These are phyloP conservation scores for Apiospora kogelbergensis DNA, from an alignment of 2,329 filamentous ascomycete genomes.

Conservation along the genomic window DNA sequence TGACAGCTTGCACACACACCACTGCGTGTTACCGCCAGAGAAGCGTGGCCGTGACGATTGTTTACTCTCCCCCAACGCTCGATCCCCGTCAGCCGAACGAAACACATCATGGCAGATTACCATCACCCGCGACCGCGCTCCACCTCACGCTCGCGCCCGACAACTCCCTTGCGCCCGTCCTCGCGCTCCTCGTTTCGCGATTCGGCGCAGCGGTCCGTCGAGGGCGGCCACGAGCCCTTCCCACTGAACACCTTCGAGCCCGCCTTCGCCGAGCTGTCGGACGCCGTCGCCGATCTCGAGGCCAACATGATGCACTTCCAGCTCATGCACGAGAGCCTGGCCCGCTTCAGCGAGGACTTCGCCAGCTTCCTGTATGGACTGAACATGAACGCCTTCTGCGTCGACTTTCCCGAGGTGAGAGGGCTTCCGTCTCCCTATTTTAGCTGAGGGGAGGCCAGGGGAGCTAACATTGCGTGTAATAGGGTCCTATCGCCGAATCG, in stretches of 20 bases:
- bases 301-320: conserved; percentile 98
- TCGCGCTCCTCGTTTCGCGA: conserved; percentile 88
- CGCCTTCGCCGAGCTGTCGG: conserved; percentile 88
- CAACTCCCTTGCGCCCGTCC: conserved; percentile 86
- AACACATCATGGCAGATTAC: background rate
- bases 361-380: conserved; percentile 92
- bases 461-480: background rate
- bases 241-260: conserved; percentile 85
- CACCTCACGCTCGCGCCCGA: conserved; percentile 65
- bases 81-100: background rate
- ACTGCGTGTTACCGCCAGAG: background rate
- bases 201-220: conserved; percentile 58
- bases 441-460: background rate
- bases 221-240: conserved; percentile 56
- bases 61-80: background rate
- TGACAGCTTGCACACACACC: background rate
- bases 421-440: background rate
- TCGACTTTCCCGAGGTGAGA: conserved; percentile 88
- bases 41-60: background rate
- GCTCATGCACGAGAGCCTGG: conserved; percentile 91
- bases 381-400: conserved; percentile 99
- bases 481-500: conserved; percentile 83
- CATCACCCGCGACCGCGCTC: conserved; percentile 25
- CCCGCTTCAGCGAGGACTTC: conserved; percentile 94
- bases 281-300: conserved; percentile 93